These are phyloP conservation scores for Trichoderma erinaceum DNA, from an alignment of 495 filamentous ascomycete genomes.

Conservation along the genomic window DNA sequence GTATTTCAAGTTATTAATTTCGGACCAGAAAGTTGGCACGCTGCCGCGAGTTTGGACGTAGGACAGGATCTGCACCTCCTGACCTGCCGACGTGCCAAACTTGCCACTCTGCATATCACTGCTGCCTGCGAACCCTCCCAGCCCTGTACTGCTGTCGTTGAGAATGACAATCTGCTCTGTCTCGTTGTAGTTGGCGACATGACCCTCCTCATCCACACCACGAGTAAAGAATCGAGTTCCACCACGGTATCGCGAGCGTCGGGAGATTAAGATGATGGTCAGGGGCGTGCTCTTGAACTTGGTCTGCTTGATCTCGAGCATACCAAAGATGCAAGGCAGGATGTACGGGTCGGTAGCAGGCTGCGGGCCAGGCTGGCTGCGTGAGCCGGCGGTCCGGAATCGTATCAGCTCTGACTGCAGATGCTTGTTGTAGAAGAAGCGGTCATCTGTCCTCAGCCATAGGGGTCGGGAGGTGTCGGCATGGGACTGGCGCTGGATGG, in stretches of 20 bases:
- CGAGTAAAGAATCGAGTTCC: slow-evolving; percentile 93
- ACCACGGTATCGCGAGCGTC: slow-evolving; percentile 75
- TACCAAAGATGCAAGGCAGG: slow-evolving; percentile 88
- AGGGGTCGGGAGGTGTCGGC: slow-evolving; percentile 61
- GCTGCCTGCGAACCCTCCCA: slow-evolving; percentile 77
- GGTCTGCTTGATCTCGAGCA: slow-evolving; percentile 79
- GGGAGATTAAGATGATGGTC: slow-evolving; percentile 80
- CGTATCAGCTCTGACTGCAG: slow-evolving; percentile 87
- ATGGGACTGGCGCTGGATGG: slow-evolving; percentile 84
- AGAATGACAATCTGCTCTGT: slow-evolving; percentile 87
- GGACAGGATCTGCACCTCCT: slow-evolving; percentile 80
- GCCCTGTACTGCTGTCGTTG: slow-evolving; percentile 64
- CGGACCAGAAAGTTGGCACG: slow-evolving; percentile 90
- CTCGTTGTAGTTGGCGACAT: slow-evolving; percentile 97
- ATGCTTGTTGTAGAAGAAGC: slow-evolving; percentile 98
- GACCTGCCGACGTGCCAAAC: slow-evolving; percentile 46
- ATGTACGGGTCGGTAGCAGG: slow-evolving; percentile 86
- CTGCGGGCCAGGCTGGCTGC: slow-evolving; percentile 59
- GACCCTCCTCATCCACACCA: slow-evolving; percentile 85
- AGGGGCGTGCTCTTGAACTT: slow-evolving; percentile 73
- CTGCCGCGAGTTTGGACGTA: slow-evolving; percentile 96
- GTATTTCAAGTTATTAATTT: slow-evolving; percentile 85
- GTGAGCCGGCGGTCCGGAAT: slow-evolving; percentile 53
- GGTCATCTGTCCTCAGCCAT: slow-evolving; percentile 90
- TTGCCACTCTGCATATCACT: slow-evolving; percentile 67